Conservation (phyloP, 2,329 filamentous ascomycete genomes). For the Hymenoscyphus infarciens region DNA sequence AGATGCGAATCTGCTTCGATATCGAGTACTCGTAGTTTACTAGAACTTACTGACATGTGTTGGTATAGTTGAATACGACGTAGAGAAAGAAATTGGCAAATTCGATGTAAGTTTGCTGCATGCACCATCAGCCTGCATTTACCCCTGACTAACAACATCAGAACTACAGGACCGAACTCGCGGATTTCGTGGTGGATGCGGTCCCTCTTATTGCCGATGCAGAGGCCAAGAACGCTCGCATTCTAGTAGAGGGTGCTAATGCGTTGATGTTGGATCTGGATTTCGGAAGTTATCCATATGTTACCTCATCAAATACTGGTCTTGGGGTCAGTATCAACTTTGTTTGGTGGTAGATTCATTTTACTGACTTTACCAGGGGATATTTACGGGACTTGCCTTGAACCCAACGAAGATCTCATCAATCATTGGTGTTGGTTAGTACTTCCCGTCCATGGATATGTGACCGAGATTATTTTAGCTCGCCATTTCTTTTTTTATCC, state of each 20-base stretch:
- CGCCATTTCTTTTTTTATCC: background rate
- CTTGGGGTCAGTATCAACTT: slow-evolving; percentile 42
- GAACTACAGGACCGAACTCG: slow-evolving; percentile 53
- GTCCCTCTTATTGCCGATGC: slow-evolving; percentile 60
- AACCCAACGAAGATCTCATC: slow-evolving; percentile 59
- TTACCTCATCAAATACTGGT: slow-evolving; percentile 46
- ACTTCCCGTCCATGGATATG: background rate
- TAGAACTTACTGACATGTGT: background rate
- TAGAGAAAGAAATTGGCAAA: slow-evolving; percentile 63
- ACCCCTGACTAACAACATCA: slow-evolving; percentile 1
- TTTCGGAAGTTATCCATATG: slow-evolving; percentile 49
- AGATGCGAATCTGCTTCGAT: background rate
- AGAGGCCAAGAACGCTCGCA: slow-evolving; percentile 54
- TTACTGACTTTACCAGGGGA: slow-evolving; percentile 38
- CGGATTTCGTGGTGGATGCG: slow-evolving; percentile 59
- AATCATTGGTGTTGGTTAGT: slow-evolving; percentile 52
- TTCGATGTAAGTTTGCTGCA: slow-evolving; percentile 44
- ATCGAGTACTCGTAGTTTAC: background rate
- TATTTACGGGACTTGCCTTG: slow-evolving; percentile 59
- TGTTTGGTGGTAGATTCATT: background rate
- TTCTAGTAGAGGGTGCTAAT: slow-evolving; percentile 64
- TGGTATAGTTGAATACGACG: slow-evolving; percentile 45
- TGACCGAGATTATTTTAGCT: too few relatives aligned
- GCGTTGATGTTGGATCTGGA: slow-evolving; percentile 65
- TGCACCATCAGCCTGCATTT: background rate